These are phyloP conservation scores for Penicillium mononematosum DNA, from an alignment of 495 filamentous ascomycete species.

Conservation along the genomic window DNA sequence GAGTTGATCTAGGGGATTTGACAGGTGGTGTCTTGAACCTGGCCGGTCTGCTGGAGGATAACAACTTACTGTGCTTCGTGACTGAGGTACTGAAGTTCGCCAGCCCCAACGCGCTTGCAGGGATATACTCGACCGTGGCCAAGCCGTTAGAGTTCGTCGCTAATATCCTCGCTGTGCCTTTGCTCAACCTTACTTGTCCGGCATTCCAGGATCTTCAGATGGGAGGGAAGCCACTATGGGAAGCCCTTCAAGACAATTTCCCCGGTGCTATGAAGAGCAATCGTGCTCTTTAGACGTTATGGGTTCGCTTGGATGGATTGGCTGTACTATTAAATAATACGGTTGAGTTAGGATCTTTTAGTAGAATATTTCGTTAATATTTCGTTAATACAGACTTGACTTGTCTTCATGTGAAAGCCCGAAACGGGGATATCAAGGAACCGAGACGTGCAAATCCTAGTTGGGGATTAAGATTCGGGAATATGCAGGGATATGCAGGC, in stretches of 20 bases:
- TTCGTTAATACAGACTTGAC: background rate
- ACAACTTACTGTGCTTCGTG: conserved; percentile 50
- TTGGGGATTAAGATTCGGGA: background rate
- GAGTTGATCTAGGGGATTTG: conserved; percentile 46
- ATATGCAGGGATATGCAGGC: background rate
- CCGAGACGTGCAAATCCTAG: too few relatives aligned
- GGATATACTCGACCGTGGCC: conserved; percentile 38
- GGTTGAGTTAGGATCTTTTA: background rate
- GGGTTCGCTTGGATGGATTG: background rate
- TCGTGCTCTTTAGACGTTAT: conserved; percentile 19
- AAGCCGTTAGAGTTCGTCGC: conserved; percentile 31
- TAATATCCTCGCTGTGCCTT: conserved; percentile 25
- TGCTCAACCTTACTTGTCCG: conserved; percentile 35
- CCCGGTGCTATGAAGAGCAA: conserved; percentile 35
- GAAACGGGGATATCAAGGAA: background rate
- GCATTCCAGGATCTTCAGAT: conserved; percentile 39
- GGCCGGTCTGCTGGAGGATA: conserved; percentile 40
- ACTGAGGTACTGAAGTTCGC: conserved; percentile 43
- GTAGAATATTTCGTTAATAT: too few relatives aligned
- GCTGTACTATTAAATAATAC: background rate
- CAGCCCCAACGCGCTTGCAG: conserved; percentile 41
- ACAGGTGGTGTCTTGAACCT: conserved; percentile 51
- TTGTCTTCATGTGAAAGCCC: background rate
- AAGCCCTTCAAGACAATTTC: conserved; percentile 33
- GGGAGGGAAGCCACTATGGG: conserved; percentile 36